Conservation (phyloP, 2,329 filamentous ascomycete species). For the Aspergillus hiratsukae region DNA sequence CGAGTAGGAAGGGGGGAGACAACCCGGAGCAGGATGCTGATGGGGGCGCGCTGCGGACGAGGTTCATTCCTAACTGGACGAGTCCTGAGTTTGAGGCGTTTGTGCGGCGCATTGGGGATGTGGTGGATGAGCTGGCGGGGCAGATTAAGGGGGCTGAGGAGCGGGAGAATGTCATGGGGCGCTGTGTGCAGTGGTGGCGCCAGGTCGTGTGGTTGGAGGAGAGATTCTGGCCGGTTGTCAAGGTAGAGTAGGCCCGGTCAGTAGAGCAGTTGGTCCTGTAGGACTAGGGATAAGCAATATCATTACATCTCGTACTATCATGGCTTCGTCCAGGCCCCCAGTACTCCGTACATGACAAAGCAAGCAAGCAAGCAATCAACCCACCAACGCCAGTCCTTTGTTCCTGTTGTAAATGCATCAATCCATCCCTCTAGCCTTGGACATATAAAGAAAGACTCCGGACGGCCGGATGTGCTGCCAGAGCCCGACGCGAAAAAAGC, state of each 20-base stretch:
- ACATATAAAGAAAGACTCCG: conserved; percentile 6
- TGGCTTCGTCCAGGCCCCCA: background rate
- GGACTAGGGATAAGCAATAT: background rate
- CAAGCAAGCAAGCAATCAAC: background rate
- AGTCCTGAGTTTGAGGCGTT: conserved; percentile 57
- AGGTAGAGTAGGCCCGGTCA: background rate
- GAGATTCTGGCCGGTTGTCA: conserved; percentile 53
- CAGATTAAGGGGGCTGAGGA: conserved; percentile 35
- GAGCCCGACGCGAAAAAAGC: background rate
- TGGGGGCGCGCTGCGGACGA: conserved; percentile 59
- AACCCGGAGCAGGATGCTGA: conserved; percentile 50
- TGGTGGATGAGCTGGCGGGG: conserved; percentile 53
- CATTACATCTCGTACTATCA: background rate
- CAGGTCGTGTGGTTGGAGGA: conserved; percentile 53
- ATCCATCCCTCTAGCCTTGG: conserved; percentile 1
- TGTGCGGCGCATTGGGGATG: conserved; percentile 51
- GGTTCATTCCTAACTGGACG: conserved; percentile 68
- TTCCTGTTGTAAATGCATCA: background rate
- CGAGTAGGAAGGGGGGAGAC: conserved; percentile 11
- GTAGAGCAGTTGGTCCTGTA: background rate
- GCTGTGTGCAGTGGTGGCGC: conserved; percentile 47
- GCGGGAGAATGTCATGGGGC: conserved; percentile 36
- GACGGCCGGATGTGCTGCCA: background rate
- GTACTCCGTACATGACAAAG: background rate
- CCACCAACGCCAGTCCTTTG: background rate